Evolutionary conservation across 768 basidiomycete species (phyloP), one percentile per base, ranked within the genome.

Genomic region (Psilocybe cyanescens): DNA sequence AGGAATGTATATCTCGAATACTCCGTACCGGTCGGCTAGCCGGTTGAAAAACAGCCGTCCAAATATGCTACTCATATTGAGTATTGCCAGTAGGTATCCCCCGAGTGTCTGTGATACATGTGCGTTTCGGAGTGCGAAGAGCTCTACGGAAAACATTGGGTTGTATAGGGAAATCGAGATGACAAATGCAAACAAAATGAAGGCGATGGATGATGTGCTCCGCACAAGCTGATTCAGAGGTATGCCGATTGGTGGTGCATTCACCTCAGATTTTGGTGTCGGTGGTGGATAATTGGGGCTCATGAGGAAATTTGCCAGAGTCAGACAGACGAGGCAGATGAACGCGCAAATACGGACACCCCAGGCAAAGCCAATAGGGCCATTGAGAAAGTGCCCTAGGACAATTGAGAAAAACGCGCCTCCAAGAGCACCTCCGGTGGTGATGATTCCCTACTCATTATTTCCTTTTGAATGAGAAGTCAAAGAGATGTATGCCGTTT

Each of bases 41-140:
- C 55, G 55, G 44, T 45, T 44, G 9, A 46, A 46, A 44, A 56
- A 9, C 35, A 56, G n/a, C 14, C 55, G 55, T 9, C 55, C 55
- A 17, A 56, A 56, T 6, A 56, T 56, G 17, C 55, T 56, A 37
- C 55, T 56, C 37, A 56, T 11, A 45, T 56, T 56, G 30, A 56
- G 35, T 19, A 56, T 56, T 3, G 55, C 55, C 55, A 56, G 9
- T 17, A 56, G 11, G 5, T 29, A 56, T 4, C 19, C 44, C n/a
- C 17, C 35, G 8, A 41, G 35, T n/a, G 44, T 24, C 37, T 56
- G 29, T 16, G 44, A 46, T 16, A 56, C 35, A 30, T 52, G 29
- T 28, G 50, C 35, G 35, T 35, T 52, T 30, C 50, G 29, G 17
- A 52, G 50, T n/a, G 50, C 50, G 35, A 52, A 52, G 24, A 52